Percentiles rank a stretch among this genome's conserved stretches.
Conservation (phyloP, 2,329 filamentous ascomycete species). For the Chalara sp. region DNA sequence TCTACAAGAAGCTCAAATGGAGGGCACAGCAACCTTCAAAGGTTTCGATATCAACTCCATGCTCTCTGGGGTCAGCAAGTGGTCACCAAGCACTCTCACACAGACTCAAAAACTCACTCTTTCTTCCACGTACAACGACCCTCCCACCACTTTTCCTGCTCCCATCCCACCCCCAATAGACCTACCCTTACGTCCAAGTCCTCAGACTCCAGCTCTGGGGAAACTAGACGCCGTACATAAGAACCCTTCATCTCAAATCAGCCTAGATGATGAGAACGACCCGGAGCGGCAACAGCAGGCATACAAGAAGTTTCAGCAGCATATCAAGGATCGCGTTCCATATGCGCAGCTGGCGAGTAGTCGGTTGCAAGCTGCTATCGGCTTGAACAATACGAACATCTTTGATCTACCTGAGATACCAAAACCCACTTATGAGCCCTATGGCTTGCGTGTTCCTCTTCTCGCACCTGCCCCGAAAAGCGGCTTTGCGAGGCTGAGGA, state of each 20-base stretch:
- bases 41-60: too few species aligned
- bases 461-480: too few species aligned
- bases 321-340: constrained; percentile 8
- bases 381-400: constrained; percentile 12
- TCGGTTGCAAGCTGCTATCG: constrained; percentile 18
- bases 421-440: not conserved
- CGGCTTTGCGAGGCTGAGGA: not conserved
- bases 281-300: not conserved
- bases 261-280: not conserved
- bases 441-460: too few species aligned
- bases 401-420: constrained; percentile 11
- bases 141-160: not conserved
- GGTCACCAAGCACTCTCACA: not conserved
- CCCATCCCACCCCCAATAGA: not conserved
- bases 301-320: constrained; percentile 3
- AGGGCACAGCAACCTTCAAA: too few species aligned
- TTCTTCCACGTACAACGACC: not conserved
- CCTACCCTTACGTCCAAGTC: not conserved
- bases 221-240: not conserved
- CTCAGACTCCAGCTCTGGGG: not conserved
- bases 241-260: not conserved
- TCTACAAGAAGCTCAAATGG: not conserved
- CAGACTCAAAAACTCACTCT: not conserved
- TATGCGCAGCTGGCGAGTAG: constrained; percentile 9
- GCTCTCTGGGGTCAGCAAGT: too few species aligned